A percentile compares a stretch with the other conserved stretches of the same genome.
phyloP scores from a whole-genome alignment of 371 early-diverging fungal genomes.

The Syncephalastrum racemosum region DNA sequence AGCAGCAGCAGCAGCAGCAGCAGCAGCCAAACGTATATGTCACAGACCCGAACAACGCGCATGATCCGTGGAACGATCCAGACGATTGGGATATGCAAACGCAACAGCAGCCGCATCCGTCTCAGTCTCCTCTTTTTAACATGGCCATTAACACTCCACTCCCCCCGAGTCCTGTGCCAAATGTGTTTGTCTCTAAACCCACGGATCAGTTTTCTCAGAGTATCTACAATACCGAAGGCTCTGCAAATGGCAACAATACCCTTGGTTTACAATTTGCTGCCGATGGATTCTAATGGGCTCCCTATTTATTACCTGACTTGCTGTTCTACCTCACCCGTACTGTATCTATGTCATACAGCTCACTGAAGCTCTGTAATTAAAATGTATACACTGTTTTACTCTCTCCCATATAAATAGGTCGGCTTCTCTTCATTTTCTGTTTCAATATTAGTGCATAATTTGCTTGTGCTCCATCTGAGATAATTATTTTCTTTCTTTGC shows the following conservation, averaged over 20 bases:
- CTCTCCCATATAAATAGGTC: not conserved
- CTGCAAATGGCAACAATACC: conserved; percentile 6
- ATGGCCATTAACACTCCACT: conserved; percentile 17
- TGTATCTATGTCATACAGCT: no score
- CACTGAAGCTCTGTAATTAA: not conserved
- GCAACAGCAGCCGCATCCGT: not conserved
- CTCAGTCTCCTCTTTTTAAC: conserved; percentile 5
- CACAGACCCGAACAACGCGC: not conserved
- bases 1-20: not conserved
- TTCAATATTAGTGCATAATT: no score
- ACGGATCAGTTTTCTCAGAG: no score
- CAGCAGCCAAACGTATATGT: not conserved
- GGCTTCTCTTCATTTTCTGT: not conserved
- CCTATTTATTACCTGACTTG: no score
- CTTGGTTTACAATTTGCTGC: conserved; percentile 1
- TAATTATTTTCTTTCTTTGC: conserved; percentile 3
- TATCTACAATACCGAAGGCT: no score
- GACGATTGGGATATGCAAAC: conserved; percentile 6
- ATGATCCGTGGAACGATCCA: conserved; percentile 10
- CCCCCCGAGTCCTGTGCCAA: conserved; percentile 15
- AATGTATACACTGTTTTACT: not conserved
- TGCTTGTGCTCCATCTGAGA: no score
- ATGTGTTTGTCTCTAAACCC: not conserved
- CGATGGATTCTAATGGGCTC: conserved; percentile 1
- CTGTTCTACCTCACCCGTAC: no score